Evolutionary conservation across 2,329 filamentous ascomycete genomes (phyloP), one percentile per base, ranked within the genome.

Genomic region (Trichophyton simii): DNA sequence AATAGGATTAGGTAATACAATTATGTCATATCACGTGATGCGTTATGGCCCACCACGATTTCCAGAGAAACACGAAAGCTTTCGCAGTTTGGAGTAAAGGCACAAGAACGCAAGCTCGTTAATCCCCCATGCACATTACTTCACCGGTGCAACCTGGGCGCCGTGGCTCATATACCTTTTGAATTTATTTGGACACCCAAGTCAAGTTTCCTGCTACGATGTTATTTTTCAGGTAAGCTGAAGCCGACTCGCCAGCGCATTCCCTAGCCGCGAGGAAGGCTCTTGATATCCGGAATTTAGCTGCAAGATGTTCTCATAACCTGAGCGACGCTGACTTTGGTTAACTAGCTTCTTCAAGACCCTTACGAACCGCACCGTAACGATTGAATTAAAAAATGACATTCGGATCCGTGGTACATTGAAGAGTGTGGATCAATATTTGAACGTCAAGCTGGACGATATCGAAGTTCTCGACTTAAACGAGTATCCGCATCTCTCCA

Each of bases 361-460:
- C 60, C 88, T 97, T 71, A 95, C 96, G 74, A 94, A 96, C 80
- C 88, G 94, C 68, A 87, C 95, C 80, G 91, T 99, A 71, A 97
- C 91, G 55, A 91, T 99, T 73, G 94, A 99, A 80, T 88, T 99
- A 75, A 99, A 99, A 79, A 99, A 99, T 76, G 94, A 99, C 78
- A 95, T 99, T 69, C 91, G 91, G 73, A 95, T 99, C 74, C 89
- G 89, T 69, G 94, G 94, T 67, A 95, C 87, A 41, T 82, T 99
- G 67, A 99, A 97, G 81, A 95, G 89, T 72, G 92, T 99, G 67
- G 94, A 99, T 74, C 94, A 97, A 79, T 99, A 95, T 77, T 84
- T 99, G 72, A 99, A 99, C 78, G 96, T 99, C 78, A 97, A 97
- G 80, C 84, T 99, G 58, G 94, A 99, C 72, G 90, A 96, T 71